Evolutionary conservation across 306 rosid species (phyloP).

Genomic region (Castanea sativa): DNA sequence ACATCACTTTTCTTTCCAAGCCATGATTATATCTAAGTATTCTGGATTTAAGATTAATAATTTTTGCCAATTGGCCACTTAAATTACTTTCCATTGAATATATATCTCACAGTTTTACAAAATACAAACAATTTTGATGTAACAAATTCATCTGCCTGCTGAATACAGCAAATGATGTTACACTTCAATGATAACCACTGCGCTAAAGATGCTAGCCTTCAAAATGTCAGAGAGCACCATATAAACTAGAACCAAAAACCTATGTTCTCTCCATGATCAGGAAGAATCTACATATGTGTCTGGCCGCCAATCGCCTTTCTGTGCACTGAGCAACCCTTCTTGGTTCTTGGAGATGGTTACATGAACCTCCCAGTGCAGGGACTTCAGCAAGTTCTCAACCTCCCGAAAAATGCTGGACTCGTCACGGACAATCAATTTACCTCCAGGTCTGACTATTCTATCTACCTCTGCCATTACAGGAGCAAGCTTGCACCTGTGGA

Average conservation of each 20-base stretch:
- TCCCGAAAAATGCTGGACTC: constrained; percentile 63
- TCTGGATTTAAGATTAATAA: not conserved
- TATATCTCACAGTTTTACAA: constrained; percentile 4
- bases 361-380: constrained; percentile 81
- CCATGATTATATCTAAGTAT: not conserved
- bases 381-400: constrained; percentile 68
- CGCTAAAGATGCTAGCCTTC: constrained; percentile 21
- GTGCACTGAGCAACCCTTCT: constrained; percentile 78
- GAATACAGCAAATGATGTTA: constrained; percentile 3
- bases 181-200: not conserved
- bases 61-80: constrained; percentile 3
- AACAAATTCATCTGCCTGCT: constrained; percentile 3
- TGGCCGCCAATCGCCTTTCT: constrained; percentile 84
- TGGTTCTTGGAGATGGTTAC: constrained; percentile 54
- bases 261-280: constrained; percentile 24
- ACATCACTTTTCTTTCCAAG: not conserved
- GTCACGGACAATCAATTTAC: constrained; percentile 70
- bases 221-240: constrained; percentile 8
- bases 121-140: not conserved
- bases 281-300: constrained; percentile 37
- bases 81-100: not conserved
- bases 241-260: constrained; percentile 14
- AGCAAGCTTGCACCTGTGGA: constrained; percentile 67
- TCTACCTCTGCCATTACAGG: constrained; percentile 85
- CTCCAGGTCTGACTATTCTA: constrained; percentile 81